A percentile compares a stretch with the other conserved stretches of the same genome.
Conservation (phyloP, 176 grass and related monocot genomes). For the Aechmea fasciata region DNA sequence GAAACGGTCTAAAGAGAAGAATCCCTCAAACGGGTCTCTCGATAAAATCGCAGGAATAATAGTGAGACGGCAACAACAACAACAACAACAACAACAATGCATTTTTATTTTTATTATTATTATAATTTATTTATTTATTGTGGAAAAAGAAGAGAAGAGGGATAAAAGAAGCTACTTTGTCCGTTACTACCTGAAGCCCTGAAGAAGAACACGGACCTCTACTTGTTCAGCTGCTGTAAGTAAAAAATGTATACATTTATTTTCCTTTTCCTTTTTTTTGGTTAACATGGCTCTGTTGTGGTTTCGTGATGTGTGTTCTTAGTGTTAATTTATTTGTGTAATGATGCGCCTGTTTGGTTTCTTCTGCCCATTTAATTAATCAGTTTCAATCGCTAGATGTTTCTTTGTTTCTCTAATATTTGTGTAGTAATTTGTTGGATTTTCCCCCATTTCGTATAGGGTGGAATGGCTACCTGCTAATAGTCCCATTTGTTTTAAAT, state of each 20-base stretch:
- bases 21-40: too few relatives aligned
- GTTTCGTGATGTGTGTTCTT: background rate
- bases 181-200: background rate
- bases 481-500: too few relatives aligned
- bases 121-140: too few relatives aligned
- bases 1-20: too few relatives aligned
- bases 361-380: background rate
- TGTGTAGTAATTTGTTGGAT: background rate
- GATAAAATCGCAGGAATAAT: too few relatives aligned
- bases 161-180: background rate
- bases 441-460: background rate
- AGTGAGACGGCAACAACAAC: too few relatives aligned
- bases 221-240: background rate
- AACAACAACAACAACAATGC: too few relatives aligned
- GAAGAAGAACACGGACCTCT: background rate
- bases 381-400: background rate
- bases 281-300: background rate
- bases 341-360: background rate
- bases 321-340: background rate
- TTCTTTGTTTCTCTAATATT: background rate
- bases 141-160: background rate
- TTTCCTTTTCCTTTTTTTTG: background rate
- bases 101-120: too few relatives aligned
- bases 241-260: background rate
- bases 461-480: too few relatives aligned